Percentiles rank a stretch among this genome's conserved stretches.
phyloP scores from a whole-genome alignment of 306 rosid species.

The Castanea sativa region DNA sequence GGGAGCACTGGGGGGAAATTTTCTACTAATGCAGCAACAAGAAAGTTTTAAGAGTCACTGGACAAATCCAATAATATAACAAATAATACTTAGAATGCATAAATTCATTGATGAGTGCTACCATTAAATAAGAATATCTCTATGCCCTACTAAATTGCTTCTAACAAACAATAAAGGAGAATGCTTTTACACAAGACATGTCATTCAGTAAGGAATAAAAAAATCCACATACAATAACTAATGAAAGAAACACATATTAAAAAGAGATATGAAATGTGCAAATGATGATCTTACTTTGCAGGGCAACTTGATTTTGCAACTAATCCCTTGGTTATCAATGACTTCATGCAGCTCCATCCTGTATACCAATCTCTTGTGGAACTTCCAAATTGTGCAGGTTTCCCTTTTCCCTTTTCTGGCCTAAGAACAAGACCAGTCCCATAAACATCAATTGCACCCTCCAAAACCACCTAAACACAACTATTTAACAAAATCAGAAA shows the following conservation, averaged over 20 bases:
- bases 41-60: too few relatives aligned
- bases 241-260: slow-evolving; percentile 2
- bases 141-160: neutral
- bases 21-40: too few relatives aligned
- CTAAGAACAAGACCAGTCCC: slow-evolving; percentile 41
- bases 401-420: slow-evolving; percentile 84
- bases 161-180: neutral
- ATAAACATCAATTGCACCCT: slow-evolving; percentile 14
- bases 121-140: neutral
- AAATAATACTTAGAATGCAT: slow-evolving; percentile 1
- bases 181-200: slow-evolving; percentile 10
- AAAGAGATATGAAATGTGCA: neutral
- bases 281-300: slow-evolving; percentile 62
- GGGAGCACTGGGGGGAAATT: too few relatives aligned
- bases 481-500: neutral
- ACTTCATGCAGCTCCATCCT: slow-evolving; percentile 93
- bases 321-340: slow-evolving; percentile 70
- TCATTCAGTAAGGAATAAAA: slow-evolving; percentile 5
- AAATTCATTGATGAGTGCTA: neutral
- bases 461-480: slow-evolving; percentile 4
- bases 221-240: slow-evolving; percentile 12
- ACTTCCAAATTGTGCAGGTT: slow-evolving; percentile 56
- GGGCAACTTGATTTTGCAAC: slow-evolving; percentile 88
- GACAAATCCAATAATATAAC: neutral
- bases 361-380: slow-evolving; percentile 84